Evolutionary conservation across 2,329 filamentous ascomycete species (phyloP), one percentile per base, ranked within the genome.

Genomic region (Microcyclospora pomicola): DNA sequence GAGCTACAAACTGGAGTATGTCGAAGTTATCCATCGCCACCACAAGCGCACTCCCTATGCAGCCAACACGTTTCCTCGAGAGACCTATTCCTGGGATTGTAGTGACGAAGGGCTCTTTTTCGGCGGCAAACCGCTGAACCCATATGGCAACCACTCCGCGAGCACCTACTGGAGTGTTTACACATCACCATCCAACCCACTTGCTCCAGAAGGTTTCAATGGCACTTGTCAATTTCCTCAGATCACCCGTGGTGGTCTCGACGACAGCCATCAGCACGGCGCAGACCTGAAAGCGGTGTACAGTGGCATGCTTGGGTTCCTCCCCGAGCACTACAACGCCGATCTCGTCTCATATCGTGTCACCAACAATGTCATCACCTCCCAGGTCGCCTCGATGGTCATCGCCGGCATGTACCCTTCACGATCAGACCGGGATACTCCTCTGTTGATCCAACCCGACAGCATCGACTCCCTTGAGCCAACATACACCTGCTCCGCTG

Each of bases 41-140:
- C 83, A 91, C 59, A 91, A 91, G 55, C 73, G 84, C 15, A 91
- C 82, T 0, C 82, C 82, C 0, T 91, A 91, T 55, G 73, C 80
- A 2, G 68, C 71, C 37, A 92, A 91, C 54, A 74, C 76, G 0
- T 88, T 91, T 49, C 82, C 82, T 0, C 63, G 72, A 1, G 84
- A 91, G 55, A 63, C 73, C 0, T 82, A 83, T 52, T 61, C 64
- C 13, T 91, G 82, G 83, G 60, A 79, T 52, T 91, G 83, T 55
- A 64, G 74, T 39, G 75, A 85, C 45, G 68, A 78, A 48, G 77
- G 70, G 0, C 67, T 87, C 2, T 85, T 75, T 59, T 78, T 77
- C 58, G 83, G 79, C 46, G 78, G 74, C 9, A 62, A 75, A 42
- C 73, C 75, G 4, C 61, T 76, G 31, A 54, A 59, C 2, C 58